Conservation (phyloP, 371 early-diverging fungal species). For the Mortierella sp. region DNA sequence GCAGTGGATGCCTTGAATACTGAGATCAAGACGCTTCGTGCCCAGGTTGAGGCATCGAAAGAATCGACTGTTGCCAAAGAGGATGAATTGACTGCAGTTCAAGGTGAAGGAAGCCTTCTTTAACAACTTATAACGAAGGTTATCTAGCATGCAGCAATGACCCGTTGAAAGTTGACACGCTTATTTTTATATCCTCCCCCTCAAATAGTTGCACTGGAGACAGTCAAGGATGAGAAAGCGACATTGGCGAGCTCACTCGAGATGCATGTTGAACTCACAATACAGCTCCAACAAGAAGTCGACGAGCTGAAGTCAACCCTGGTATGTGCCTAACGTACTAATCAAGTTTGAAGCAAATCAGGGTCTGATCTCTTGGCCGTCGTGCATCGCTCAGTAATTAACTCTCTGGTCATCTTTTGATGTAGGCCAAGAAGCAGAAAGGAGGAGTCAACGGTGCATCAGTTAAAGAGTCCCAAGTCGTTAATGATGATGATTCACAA, state of each 20-base stretch:
- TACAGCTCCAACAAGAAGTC: constrained; percentile 48
- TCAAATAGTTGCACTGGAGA: constrained; percentile 36
- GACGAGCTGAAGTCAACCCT: constrained; percentile 19
- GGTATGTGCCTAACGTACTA: constrained; percentile 15
- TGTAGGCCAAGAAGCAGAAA: constrained; percentile 23
- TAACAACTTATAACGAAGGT: no score
- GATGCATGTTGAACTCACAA: constrained; percentile 40
- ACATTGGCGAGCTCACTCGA: constrained; percentile 38
- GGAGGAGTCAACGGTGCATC: constrained; percentile 6
- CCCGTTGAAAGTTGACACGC: neutral
- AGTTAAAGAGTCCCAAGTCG: neutral
- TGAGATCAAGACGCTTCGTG: constrained; percentile 23
- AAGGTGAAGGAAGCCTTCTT: constrained; percentile 20
- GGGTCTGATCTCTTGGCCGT: no score
- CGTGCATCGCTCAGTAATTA: no score
- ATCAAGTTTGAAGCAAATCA: no score
- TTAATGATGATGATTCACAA: constrained; percentile 15
- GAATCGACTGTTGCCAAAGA: constrained; percentile 5
- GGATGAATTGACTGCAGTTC: constrained; percentile 20
- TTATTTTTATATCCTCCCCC: no score
- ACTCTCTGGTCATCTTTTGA: neutral
- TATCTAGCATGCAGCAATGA: no score
- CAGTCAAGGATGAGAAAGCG: constrained; percentile 29
- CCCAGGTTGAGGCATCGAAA: constrained; percentile 16
- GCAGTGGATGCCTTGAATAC: constrained; percentile 21